Evolutionary conservation across 1,139 yeast species (phyloP).

Genomic region (Taiozyma onychis): DNA sequence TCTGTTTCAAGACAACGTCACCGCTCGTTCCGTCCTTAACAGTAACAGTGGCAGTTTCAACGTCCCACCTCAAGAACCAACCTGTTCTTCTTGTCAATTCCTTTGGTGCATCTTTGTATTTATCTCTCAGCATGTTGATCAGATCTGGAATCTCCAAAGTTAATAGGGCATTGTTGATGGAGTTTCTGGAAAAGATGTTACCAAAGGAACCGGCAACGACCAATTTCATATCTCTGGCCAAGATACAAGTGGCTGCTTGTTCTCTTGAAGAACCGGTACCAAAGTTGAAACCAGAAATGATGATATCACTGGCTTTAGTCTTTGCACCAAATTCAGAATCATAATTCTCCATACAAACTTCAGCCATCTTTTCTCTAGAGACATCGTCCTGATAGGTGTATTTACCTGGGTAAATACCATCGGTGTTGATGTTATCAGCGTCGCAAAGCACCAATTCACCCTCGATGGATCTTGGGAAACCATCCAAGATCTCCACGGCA

Average conservation of each 20-base stretch:
- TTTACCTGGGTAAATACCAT: conserved; percentile 98
- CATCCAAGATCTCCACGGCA: conserved; percentile 68
- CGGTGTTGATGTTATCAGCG: conserved; percentile 97
- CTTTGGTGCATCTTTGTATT: conserved; percentile 44
- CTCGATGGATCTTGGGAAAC: conserved; percentile 81
- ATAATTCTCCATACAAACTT: conserved; percentile 98
- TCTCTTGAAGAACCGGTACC: conserved; percentile 99
- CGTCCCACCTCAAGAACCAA: conserved; percentile 91
- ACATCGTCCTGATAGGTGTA: conserved; percentile 98
- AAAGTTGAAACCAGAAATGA: conserved; percentile 88
- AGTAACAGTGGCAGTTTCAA: conserved; percentile 70
- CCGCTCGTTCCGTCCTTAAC: conserved; percentile 67
- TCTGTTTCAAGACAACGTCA: conserved; percentile 61
- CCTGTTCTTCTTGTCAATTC: conserved; percentile 94
- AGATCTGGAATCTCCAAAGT: conserved; percentile 91
- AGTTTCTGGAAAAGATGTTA: conserved; percentile 90
- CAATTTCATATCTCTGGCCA: conserved; percentile 88
- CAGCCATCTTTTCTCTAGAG: conserved; percentile 91
- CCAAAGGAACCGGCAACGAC: conserved; percentile 98
- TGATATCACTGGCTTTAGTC: conserved; percentile 83
- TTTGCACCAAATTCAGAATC: conserved; percentile 80
- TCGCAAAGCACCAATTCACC: conserved; percentile 95
- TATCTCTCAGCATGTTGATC: conserved; percentile 68
- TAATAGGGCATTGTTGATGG: conserved; percentile 90
- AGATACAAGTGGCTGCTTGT: conserved; percentile 96